phyloP scores from a whole-genome alignment of 2,329 filamentous ascomycete genomes.

The Lasiodiplodia gonubiensis region DNA sequence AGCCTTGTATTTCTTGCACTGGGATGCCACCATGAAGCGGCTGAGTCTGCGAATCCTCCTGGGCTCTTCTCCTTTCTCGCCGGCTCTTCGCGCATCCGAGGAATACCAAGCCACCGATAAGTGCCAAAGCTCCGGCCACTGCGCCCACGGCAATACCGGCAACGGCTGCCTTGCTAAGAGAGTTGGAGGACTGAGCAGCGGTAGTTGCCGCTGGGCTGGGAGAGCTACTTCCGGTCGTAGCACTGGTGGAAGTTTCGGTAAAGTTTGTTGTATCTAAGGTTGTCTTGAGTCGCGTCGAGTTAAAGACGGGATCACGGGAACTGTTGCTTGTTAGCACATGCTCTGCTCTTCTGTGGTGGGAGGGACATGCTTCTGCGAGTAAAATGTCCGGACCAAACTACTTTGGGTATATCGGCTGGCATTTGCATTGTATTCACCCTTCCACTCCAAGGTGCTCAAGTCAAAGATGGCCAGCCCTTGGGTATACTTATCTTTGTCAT shows the following conservation, averaged over 20 bases:
- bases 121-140: neutral
- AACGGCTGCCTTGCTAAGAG: neutral
- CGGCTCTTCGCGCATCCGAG: neutral
- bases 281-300: neutral
- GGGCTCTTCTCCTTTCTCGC: neutral
- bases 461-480: conserved; percentile 26
- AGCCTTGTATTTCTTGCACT: neutral
- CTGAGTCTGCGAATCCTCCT: neutral
- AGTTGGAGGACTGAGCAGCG: neutral
- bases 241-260: neutral
- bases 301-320: neutral
- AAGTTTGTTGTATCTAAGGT: conserved; percentile 19
- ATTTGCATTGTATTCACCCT: conserved; percentile 10
- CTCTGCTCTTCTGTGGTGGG: neutral
- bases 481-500: conserved; percentile 15
- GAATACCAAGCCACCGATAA: neutral
- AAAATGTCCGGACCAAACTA: neutral
- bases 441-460: conserved; percentile 15
- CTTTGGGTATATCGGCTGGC: conserved; percentile 11
- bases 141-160: neutral
- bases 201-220: neutral
- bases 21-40: neutral
- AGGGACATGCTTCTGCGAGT: neutral
- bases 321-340: neutral
- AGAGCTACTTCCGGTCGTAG: neutral